Evolutionary conservation across 164 flowering plant species (phyloP).

Genomic region (Vitis cinerea): DNA sequence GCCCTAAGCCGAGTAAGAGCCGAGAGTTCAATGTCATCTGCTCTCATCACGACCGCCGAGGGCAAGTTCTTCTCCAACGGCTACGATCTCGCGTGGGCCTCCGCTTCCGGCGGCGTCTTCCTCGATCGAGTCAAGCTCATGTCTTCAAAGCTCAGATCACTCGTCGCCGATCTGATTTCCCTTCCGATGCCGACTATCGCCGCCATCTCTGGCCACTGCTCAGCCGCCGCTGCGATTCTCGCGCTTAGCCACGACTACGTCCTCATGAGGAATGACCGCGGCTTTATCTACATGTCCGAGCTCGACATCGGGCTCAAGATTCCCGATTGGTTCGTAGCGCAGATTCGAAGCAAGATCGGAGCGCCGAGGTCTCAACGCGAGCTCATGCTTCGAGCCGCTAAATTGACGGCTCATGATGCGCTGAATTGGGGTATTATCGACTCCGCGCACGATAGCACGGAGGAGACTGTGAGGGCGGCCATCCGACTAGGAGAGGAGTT

Average conservation of each 20-base stretch:
- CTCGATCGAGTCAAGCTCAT: slow-evolving; percentile 23
- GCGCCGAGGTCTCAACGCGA: slow-evolving; percentile 39
- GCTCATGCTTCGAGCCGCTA: slow-evolving; percentile 42
- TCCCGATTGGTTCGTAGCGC: slow-evolving; percentile 31
- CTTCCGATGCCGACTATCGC: slow-evolving; percentile 90
- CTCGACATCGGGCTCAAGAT: slow-evolving; percentile 50
- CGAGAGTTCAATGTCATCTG: slow-evolving; percentile 24
- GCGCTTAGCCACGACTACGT: slow-evolving; percentile 79
- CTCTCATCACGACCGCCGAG: slow-evolving; percentile 65
- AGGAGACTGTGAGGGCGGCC: slow-evolving; percentile 60
- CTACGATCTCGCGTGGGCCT: slow-evolving; percentile 71
- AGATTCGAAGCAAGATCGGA: slow-evolving; percentile 44
- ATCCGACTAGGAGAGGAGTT: slow-evolving; percentile 49
- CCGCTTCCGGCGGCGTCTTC: slow-evolving; percentile 19
- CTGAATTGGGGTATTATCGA: slow-evolving; percentile 52
- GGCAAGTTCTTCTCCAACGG: slow-evolving; percentile 94
- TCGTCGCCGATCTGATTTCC: slow-evolving; percentile 52
- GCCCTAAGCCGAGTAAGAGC: slow-evolving; percentile 30
- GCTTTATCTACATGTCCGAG: slow-evolving; percentile 88
- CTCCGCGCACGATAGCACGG: slow-evolving; percentile 41
- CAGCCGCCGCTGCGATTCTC: slow-evolving; percentile 70
- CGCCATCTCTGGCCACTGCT: slow-evolving; percentile 83
- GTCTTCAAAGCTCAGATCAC: slow-evolving; percentile 24
- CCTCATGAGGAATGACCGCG: slow-evolving; percentile 67
- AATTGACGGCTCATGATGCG: slow-evolving; percentile 53